These are phyloP conservation scores for Aspergillus affinis DNA, from an alignment of 495 filamentous ascomycete genomes.

Conservation along the genomic window DNA sequence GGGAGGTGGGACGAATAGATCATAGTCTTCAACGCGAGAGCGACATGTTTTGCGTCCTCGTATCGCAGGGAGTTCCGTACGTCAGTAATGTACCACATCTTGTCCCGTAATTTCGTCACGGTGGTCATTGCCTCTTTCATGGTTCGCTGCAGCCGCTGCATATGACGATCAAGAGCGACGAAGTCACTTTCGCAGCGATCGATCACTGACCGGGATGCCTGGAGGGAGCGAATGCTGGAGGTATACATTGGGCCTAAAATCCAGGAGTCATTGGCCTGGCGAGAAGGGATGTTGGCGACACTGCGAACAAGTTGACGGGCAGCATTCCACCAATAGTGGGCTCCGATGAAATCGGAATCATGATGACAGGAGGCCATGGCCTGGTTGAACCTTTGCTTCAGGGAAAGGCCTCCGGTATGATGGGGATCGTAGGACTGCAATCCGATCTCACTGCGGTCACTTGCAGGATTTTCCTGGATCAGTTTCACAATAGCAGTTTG, in stretches of 20 bases:
- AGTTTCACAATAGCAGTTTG: constrained; percentile 80
- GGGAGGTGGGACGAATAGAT: constrained; percentile 48
- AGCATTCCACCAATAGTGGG: constrained; percentile 52
- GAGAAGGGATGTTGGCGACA: constrained; percentile 17
- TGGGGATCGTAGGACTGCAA: constrained; percentile 4
- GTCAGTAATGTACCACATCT: constrained; percentile 99
- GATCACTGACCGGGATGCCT: constrained; percentile 39
- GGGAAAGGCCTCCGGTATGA: constrained; percentile 17
- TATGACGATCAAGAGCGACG: constrained; percentile 36
- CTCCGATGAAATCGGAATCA: constrained; percentile 45
- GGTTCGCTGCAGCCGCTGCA: constrained; percentile 36
- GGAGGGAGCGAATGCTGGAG: constrained; percentile 35
- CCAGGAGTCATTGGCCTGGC: constrained; percentile 37
- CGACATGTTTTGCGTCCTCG: constrained; percentile 84
- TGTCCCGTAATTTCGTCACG: constrained; percentile 61
- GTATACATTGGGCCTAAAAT: constrained; percentile 43
- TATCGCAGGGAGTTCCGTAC: constrained; percentile 89
- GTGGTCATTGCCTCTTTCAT: constrained; percentile 37
- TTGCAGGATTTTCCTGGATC: constrained; percentile 74
- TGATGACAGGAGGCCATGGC: constrained; percentile 41
- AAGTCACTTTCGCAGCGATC: constrained; percentile 44
- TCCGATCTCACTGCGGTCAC: constrained; percentile 24
- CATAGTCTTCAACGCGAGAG: constrained; percentile 90
- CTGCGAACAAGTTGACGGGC: constrained; percentile 39
- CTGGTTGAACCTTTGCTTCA: constrained; percentile 41